These are phyloP conservation scores for Tagetes patula DNA, from an alignment of 129 eudicot species.

Conservation along the genomic window DNA sequence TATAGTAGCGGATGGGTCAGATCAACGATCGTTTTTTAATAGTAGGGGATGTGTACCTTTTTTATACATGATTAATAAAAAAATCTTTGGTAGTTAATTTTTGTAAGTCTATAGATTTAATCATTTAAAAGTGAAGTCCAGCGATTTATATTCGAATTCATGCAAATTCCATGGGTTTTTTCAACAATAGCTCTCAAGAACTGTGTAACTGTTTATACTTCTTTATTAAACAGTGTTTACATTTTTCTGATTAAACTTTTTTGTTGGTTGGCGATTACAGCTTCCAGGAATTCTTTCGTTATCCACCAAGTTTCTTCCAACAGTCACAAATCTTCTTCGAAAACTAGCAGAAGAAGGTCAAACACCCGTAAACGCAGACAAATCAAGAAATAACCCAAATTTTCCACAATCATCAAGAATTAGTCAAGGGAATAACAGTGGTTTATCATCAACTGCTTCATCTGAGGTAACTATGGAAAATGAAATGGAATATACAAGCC, in stretches of 20 bases:
- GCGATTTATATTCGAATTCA: background rate
- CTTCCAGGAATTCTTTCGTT: slow-evolving; percentile 81
- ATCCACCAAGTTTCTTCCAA: slow-evolving; percentile 86
- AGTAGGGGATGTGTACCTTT: background rate
- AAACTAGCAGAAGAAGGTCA: slow-evolving; percentile 93
- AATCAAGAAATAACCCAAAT: slow-evolving; percentile 54
- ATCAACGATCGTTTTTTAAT: background rate
- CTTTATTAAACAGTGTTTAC: background rate
- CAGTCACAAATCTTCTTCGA: slow-evolving; percentile 75
- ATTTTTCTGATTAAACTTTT: background rate
- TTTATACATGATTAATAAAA: background rate
- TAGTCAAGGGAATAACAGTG: slow-evolving; percentile 32
- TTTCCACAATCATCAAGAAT: slow-evolving; percentile 40
- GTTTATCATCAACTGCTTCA: slow-evolving; percentile 68
- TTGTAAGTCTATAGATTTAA: background rate
- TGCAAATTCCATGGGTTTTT: background rate
- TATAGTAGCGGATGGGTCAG: background rate
- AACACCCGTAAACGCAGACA: slow-evolving; percentile 36
- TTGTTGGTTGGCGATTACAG: slow-evolving; percentile 38
- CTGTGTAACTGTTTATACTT: background rate
- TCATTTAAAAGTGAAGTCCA: background rate
- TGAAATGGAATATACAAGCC: slow-evolving; percentile 67
- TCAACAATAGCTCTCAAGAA: background rate
- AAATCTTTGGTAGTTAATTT: background rate
- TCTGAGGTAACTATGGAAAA: slow-evolving; percentile 63